Base-by-base conservation (phyloP, 129 eudicot species). In the Flaveria brownii region DNA sequence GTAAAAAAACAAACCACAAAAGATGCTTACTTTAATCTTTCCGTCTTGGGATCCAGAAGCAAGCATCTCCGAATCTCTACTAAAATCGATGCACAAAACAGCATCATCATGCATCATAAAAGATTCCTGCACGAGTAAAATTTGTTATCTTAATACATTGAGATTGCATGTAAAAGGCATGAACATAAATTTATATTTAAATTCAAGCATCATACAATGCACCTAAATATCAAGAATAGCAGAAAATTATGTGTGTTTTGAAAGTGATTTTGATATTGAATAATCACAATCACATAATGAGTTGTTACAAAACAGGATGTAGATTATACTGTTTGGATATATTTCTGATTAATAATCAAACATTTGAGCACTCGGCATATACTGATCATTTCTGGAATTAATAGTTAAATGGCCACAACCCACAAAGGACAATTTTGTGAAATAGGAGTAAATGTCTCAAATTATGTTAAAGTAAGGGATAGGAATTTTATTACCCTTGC, bases 61-160 rank as follows among this genome's bases (percentile, higher is more conserved):
- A 80, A 93, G 87, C 98, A 93, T 90, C 76, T 93, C 98, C 0
- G 97, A 93, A 84, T 91, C 98, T 82, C 96, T 84, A 78, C 98
- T 93, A 78, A 93, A 93, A 82, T 93, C 96, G 68, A 88, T 91
- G 74, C 90, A 93, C 26, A 90, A 80, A 78, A 90, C 97, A 77
- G 98, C 88, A 85, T 93, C 98, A 68, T 93, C 97, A 73, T 93
- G 98, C 98, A 93, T 93, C 98, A 93, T 93, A 85, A 93, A 93
- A 1, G 93, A 85, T 84, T 93, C 98, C 98, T 93, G 83, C 73
- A 86, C 51, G 65, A 49, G 8, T 36, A 70, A 52, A 16, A n/a
- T 16, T 49, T 13, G 47, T 63, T 18, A 78, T 45, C 15, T 14
- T 54, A 16, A 16, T 0, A 57, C 71, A n/a, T 9, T n/a, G 33